Base-by-base conservation (phyloP, 2,329 filamentous ascomycete species). In the Didymella sp. region DNA sequence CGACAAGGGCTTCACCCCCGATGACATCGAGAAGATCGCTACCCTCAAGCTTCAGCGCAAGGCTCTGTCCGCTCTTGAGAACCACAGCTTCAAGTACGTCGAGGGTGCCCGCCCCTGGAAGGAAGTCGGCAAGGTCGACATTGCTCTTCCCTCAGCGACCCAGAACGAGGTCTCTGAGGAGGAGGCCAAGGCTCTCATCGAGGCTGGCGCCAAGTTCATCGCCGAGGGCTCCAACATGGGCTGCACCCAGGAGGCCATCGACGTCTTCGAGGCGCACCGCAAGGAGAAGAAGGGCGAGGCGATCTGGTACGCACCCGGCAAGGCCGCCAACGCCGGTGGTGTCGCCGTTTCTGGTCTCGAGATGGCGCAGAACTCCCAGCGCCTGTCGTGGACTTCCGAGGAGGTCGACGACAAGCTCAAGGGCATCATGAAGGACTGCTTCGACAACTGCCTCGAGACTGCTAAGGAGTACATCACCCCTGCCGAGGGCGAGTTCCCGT, bases 161-260 rank as follows among this genome's bases (percentile, higher is more conserved):
- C 93, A 99, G 85, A 99, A 99, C 84, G 95, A 99, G 82, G 92
- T 99, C 73, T 92, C 86, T 74, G 87, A 88, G 75, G 92, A 95
- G 71, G 95, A 99, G 84, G 95, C 93, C 50, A 83, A 91, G 81
- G 87, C 85, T 17, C 86, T 98, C 41, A 86, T 97, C 58, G 84
- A 84, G 46, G 85, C 85, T 58, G 94, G 94, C 67, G 85, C 85
- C 74, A 87, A 89, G 76, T 96, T 92, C 82, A 89, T 98, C 66
- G 95, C 95, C 56, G 95, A 99, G 82, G 95, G 95, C 55, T 95
- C 90, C 80, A 98, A 98, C 87, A 98, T 99, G 95, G 95, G 95
- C 64, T 97, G 92, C 84, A 97, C 93, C 30, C 92, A 95, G 80
- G 92, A 90, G 65, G 94, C 94, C 67, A 97, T 99, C 72, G 90